Conservation (phyloP, 2,329 filamentous ascomycete genomes). For the Aspergillus pseudonomiae region DNA sequence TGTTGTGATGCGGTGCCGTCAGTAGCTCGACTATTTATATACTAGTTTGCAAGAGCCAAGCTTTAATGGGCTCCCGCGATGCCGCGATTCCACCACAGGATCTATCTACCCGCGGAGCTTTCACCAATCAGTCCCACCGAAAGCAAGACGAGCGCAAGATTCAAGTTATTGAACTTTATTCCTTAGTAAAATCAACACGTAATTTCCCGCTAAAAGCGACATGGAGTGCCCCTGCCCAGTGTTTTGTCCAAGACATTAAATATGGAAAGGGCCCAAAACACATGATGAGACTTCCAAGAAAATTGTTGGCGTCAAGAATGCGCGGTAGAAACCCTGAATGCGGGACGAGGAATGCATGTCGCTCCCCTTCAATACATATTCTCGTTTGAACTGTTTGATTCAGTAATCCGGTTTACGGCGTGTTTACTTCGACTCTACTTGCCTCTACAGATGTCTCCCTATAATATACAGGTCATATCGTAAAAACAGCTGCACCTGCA, state of each 20-base stretch:
- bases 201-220: neutral
- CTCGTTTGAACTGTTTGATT: neutral
- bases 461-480: neutral
- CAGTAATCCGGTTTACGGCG: neutral
- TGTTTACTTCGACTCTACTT: neutral
- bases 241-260: neutral
- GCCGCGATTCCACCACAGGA: neutral
- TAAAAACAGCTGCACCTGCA: neutral
- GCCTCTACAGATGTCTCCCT: neutral
- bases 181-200: neutral
- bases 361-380: neutral
- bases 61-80: slow-evolving; percentile 4
- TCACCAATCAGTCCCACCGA: neutral
- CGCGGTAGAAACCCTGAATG: neutral
- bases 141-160: too few species aligned
- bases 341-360: neutral
- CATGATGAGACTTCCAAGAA: neutral
- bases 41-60: slow-evolving; percentile 2
- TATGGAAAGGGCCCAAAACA: neutral
- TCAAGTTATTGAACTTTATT: slow-evolving; percentile 4
- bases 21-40: slow-evolving; percentile 1
- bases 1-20: neutral
- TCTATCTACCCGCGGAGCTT: neutral
- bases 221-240: neutral
- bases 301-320: slow-evolving; percentile 2